Evolutionary conservation across 805 yeast genomes (phyloP), one percentile per base, ranked within the genome.

Genomic region (Myxozyma neotropica): DNA sequence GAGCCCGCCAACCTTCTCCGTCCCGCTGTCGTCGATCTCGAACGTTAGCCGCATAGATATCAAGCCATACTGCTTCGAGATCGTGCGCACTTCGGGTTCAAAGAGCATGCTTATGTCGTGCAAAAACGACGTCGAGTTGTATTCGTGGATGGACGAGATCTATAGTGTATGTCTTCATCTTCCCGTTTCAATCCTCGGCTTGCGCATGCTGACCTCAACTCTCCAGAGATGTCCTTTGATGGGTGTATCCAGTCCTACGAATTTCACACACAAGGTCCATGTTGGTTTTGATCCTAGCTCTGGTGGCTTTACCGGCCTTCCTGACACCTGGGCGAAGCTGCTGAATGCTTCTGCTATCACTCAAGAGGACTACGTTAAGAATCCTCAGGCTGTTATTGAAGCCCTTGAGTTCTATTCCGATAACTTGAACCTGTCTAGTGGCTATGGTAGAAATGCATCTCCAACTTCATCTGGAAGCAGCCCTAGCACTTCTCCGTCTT

Each of bases 231-330:
- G 75, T 49, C 79, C 79, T 4, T 61, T 72, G 26, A 70, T 74
- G 21, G 78, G 78, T 39, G 97, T 94, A 10, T 91, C 97, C 2
- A 86, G 85, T 40, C 99, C 99, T 6, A 89, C 93, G 17, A 92
- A 93, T 73, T 93, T 93, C 73, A 90, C 96, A 10, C 99, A 95
- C 72, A 88, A 86, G 70, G 97, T 92, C 31, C 98, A 94, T 70
- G 98, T 94, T 8, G 97, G 96, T 24, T 86, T 89, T 51, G 97
- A 93, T 72, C 80, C 85, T 3, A 83, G 81, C 63, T 82, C 90
- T 21, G 97, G 97, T 12, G 87, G 88, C 45, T 93, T 87, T 72
- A 89, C 94, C 0, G 98, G 97, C 1, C 77, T 94, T 44, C 99
- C 99, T 0, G 86, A 83, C 29, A 96, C 90, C 69, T 94, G 99